Base-by-base conservation (phyloP, 2,329 filamentous ascomycete genomes). In the Juglanconis oblonga region DNA sequence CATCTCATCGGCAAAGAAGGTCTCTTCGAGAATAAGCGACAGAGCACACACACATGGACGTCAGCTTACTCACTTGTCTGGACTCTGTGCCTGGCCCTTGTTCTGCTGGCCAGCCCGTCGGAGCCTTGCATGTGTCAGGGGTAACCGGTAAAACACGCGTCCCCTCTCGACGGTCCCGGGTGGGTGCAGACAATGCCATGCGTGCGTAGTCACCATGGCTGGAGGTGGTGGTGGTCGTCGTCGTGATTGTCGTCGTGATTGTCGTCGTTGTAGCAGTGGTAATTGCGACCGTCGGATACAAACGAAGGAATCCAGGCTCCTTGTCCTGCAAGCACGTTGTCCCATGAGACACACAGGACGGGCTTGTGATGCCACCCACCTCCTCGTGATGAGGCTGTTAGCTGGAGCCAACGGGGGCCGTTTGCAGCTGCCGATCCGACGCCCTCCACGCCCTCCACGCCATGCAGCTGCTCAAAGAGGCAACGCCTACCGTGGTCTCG, bases 351-450 rank as follows among this genome's bases (percentile, higher is more conserved):
- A 40, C 10, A 40, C 38, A 40, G n/a, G 38, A 5, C 38, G 38
- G 52, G 36, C 50, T 24, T 47, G 47, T 57, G 55, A 7, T 35
- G 57, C 55, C 61, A 57, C 42, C 29, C 40, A n/a, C n/a, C n/a
- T n/a, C 13, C 17, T 42, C 44, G 32, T 29, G 17, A 53, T 57
- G 61, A 56, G 61, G 61, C 61, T 59, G 54, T 42, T 51, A 50
- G 50, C 57, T 51, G 38, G 29, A 40, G 47, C 57, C 61, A 57
- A 52, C 61, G 36, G 53, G 11, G 57, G n/a, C 49, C 50, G 49
- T 17, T 35, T 50, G 52, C 57, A 53, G 50, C 53, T 52, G 45
- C 55, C 49, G 44, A 51, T 50, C 36, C 32, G 35, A 13, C 38
- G 35, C 24, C 36, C 48, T 42, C 49, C 49, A 52, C 47, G 7